phyloP scores from a whole-genome alignment of 2,329 filamentous ascomycete species.

The Fusarium torulosum region DNA sequence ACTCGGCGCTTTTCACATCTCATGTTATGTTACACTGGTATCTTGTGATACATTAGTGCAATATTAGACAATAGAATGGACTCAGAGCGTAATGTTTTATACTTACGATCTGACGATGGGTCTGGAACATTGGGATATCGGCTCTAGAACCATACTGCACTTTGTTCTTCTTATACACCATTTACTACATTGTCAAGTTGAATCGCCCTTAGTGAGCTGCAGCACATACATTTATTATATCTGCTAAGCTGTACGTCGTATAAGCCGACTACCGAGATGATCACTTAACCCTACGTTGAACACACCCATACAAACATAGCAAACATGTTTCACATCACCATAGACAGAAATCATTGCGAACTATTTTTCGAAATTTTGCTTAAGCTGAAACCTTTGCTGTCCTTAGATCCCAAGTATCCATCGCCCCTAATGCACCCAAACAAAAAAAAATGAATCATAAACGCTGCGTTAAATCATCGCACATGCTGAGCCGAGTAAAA shows the following conservation, averaged over 20 bases:
- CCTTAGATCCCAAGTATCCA: slow-evolving; percentile 28
- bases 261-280: background rate
- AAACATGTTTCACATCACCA: slow-evolving; percentile 23
- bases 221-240: background rate
- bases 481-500: slow-evolving; percentile 16
- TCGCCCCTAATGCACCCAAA: slow-evolving; percentile 28
- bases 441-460: slow-evolving; percentile 25
- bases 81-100: background rate
- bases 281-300: slow-evolving; percentile 1
- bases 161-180: background rate
- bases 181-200: background rate
- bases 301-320: slow-evolving; percentile 2
- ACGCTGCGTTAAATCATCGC: slow-evolving; percentile 33
- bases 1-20: slow-evolving; percentile 36
- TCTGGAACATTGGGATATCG: background rate
- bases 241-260: background rate
- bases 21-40: slow-evolving; percentile 30
- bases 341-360: slow-evolving; percentile 23
- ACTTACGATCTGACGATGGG: background rate
- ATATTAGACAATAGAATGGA: background rate
- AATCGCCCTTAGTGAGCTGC: background rate
- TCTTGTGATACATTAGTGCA: slow-evolving; percentile 10
- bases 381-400: slow-evolving; percentile 13
- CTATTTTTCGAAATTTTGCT: slow-evolving; percentile 31
- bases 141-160: no score